Conservation (phyloP, 306 rosid genomes). For the Gillenia trifoliata region DNA sequence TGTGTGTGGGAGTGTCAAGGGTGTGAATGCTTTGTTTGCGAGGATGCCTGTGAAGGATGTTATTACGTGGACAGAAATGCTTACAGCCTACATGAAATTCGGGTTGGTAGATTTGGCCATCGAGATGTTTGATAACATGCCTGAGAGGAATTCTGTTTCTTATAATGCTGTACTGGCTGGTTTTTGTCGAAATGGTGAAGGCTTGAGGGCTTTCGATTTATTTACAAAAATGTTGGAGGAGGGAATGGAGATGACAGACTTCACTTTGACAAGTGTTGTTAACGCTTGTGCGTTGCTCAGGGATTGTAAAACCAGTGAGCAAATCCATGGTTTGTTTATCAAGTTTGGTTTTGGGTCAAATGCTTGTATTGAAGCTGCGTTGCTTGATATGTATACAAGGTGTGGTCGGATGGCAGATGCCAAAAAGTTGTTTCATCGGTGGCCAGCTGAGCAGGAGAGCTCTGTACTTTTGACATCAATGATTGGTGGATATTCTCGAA, state of each 20-base stretch:
- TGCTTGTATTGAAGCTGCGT: constrained; percentile 51
- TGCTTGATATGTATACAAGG: constrained; percentile 81
- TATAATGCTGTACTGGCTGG: constrained; percentile 74
- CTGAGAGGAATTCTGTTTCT: constrained; percentile 48
- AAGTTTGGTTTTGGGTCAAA: constrained; percentile 68
- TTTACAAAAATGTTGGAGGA: constrained; percentile 52
- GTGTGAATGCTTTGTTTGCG: constrained; percentile 47
- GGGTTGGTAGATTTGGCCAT: constrained; percentile 56
- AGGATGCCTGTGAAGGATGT: constrained; percentile 57
- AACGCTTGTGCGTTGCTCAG: constrained; percentile 61
- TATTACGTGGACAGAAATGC: constrained; percentile 71
- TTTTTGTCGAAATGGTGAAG: constrained; percentile 57
- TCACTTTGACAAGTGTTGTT: constrained; percentile 56
- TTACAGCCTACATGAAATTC: constrained; percentile 57
- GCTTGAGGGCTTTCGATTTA: constrained; percentile 46
- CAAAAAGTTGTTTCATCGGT: constrained; percentile 44
- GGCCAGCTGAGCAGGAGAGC: constrained; percentile 42
- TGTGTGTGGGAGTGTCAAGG: constrained; percentile 37
- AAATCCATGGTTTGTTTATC: constrained; percentile 62
- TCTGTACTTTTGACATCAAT: constrained; percentile 64
- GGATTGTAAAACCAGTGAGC: constrained; percentile 45
- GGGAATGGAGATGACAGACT: constrained; percentile 54
- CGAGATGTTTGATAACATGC: constrained; percentile 60
- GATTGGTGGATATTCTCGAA: constrained; percentile 72
- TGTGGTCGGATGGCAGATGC: constrained; percentile 73